Evolutionary conservation across 768 basidiomycete species (phyloP), one percentile per base, ranked within the genome.

Genomic region (Myochromella boudieri): DNA sequence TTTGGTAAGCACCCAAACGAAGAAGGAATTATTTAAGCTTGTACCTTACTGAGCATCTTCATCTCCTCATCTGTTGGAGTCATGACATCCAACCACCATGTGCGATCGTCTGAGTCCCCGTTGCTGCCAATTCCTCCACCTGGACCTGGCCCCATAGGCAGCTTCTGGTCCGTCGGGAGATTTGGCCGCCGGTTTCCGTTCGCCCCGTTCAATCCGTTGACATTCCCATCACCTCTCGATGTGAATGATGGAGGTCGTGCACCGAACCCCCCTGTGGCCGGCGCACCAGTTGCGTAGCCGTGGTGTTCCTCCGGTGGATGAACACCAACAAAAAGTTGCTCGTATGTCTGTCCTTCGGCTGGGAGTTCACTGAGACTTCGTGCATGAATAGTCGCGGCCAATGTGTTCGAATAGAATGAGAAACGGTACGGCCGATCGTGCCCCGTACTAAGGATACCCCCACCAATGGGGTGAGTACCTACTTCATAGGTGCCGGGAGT

Each of bases 41-140:
- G 29, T 58, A 88, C 95, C 78, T 94, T 91, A 70, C 88, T 90
- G 11, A 99, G 73, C 73, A 95, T 84, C 63, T 91, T 91, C 97
- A 99, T 98, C 68, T 99, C 97, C 38, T 95, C 93, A 53, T 99
- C 97, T 1, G 95, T 98, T 0, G 97, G 97, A 46, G 83, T 87
- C 43, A 85, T 79, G 1, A 98, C 79, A 59, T 99, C 97, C 52
- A 99, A 67, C 97, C 97, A 99, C 97, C 97, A 99, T 1, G 94
- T 97, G 59, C 79, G 85, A 0, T 75, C 76, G 54, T 93, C 94
- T 2, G 74, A 72, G 43, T 86, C 77, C 17, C 49, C 49, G 21
- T 41, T 41, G 17, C 21, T 36, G 15, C 49, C 53, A 42, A 40
- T 46, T 6, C 29, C 37, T 5, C 48, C 48, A 7, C 25, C 44